Evolutionary conservation across 352 stramenopile genomes (phyloP).

Genomic region (Phytophthora hybrid): DNA sequence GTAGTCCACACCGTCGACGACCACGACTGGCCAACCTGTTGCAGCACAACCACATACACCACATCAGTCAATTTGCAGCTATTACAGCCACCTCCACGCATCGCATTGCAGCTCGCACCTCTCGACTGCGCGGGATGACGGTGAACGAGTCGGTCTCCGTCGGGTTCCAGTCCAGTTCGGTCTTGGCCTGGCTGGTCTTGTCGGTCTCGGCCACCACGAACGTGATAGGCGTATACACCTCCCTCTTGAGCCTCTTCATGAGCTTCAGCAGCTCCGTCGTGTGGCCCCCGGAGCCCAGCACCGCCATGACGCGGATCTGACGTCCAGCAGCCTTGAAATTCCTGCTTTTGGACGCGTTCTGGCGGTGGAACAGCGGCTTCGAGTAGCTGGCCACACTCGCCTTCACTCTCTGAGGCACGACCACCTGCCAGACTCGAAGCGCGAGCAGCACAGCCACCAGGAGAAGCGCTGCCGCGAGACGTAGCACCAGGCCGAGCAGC

Average conservation of each 20-base stretch:
- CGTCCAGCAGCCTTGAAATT: constrained; percentile 2
- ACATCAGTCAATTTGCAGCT: background rate
- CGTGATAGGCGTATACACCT: constrained; percentile 85
- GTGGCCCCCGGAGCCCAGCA: constrained; percentile 91
- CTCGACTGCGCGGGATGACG: constrained; percentile 91
- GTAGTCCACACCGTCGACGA: constrained; percentile 91
- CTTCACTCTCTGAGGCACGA: constrained; percentile 40
- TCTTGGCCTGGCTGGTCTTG: constrained; percentile 89
- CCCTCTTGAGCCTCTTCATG: constrained; percentile 81
- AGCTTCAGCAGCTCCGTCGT: constrained; percentile 97
- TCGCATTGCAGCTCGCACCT: constrained; percentile 52
- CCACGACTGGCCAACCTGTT: constrained; percentile 94
- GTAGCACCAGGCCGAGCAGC: constrained; percentile 31
- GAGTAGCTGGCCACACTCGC: constrained; percentile 27
- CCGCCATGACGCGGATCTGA: constrained; percentile 73
- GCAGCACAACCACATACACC: constrained; percentile 1
- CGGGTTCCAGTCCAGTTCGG: constrained; percentile 70
- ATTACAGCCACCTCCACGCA: background rate
- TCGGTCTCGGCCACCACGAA: constrained; percentile 94
- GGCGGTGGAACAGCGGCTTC: constrained; percentile 28
- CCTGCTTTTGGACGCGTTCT: constrained; percentile 15
- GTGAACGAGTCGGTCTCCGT: constrained; percentile 59
- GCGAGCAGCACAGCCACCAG: constrained; percentile 31
- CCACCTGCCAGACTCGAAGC: constrained; percentile 43
- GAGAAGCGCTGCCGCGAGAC: constrained; percentile 22